phyloP scores from a whole-genome alignment of 768 basidiomycete species.

The Cystobasidium onofrii region DNA sequence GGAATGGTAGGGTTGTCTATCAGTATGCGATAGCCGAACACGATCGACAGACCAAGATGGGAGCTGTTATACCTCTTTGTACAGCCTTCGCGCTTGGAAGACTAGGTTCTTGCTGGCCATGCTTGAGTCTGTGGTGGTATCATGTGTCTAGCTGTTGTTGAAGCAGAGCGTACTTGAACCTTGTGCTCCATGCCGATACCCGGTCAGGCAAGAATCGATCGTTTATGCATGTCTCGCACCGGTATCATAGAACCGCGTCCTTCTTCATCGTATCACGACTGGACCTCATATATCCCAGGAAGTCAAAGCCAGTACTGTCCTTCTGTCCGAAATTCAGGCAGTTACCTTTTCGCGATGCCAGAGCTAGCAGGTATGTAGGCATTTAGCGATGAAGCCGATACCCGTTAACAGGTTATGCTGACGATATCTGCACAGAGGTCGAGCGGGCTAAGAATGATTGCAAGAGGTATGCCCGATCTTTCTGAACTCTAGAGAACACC shows the following conservation, averaged over 20 bases:
- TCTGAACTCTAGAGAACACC: too few relatives aligned
- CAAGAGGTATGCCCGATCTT: neutral
- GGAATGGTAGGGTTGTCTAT: too few relatives aligned
- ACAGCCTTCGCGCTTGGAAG: conserved; percentile 2
- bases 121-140: neutral
- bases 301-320: too few relatives aligned
- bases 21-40: neutral
- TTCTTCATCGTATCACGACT: too few relatives aligned
- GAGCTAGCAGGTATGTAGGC: conserved; percentile 24
- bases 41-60: neutral
- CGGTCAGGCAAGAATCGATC: neutral
- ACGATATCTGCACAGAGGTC: conserved; percentile 4
- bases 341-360: neutral
- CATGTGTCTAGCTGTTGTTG: neutral
- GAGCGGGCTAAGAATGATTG: conserved; percentile 26
- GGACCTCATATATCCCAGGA: neutral
- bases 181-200: neutral
- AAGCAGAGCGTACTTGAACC: neutral
- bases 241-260: too few relatives aligned
- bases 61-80: conserved; percentile 5
- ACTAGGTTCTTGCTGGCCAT: neutral
- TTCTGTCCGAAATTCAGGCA: too few relatives aligned
- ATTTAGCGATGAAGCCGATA: neutral
- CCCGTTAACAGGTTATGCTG: neutral
- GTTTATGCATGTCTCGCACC: too few relatives aligned